Evolutionary conservation across 768 basidiomycete species (phyloP), one percentile per base, ranked within the genome.

Genomic region (Rhodotorula kratochvilovae): DNA sequence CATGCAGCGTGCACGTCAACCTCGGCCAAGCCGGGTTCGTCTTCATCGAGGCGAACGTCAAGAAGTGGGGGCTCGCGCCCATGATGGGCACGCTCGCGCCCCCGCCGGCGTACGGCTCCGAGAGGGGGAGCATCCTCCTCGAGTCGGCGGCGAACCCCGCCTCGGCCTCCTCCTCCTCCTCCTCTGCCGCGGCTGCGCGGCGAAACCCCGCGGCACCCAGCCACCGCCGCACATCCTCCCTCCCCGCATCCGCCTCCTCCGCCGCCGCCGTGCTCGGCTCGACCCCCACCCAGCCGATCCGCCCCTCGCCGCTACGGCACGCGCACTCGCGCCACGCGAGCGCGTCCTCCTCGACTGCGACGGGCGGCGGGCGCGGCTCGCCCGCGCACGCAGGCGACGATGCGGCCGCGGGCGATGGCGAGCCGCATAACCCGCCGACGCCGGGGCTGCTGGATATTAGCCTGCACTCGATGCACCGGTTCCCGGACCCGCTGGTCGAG

Each of bases 21-120:
- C 86, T 99, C 23, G 96, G 96, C 15, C 96, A 98, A 81, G 89
- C 91, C 10, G 96, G 96, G 10, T 99, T 99, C 79, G 96, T 98
- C 50, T 98, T 96, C 77, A 97, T 99, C 77, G 96, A 99, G 82
- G 96, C 96, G 45, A 97, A 99, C 79, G 96, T 99, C 72, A 99
- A 99, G 85, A 98, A 97, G 80, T 99, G 96, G 96, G 96, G 96
- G 27, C 82, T 98, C 43, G 96, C 96, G 45, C 96, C 96, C 15
- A 96, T 93, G 79, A 89, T 94, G 23, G 96, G 96, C 58, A 98
- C 96, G 0, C 85, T 98, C 17, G 95, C 95, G 3, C 96, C 96
- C 25, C 96, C 96, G 39, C 96, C 96, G 11, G 94, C 96, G 1
- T 98, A 98, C 81, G 96, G 96, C 27, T 92, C 90, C 77, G 96